phyloP scores from a whole-genome alignment of 768 basidiomycete genomes.

The Podaxis sp. region DNA sequence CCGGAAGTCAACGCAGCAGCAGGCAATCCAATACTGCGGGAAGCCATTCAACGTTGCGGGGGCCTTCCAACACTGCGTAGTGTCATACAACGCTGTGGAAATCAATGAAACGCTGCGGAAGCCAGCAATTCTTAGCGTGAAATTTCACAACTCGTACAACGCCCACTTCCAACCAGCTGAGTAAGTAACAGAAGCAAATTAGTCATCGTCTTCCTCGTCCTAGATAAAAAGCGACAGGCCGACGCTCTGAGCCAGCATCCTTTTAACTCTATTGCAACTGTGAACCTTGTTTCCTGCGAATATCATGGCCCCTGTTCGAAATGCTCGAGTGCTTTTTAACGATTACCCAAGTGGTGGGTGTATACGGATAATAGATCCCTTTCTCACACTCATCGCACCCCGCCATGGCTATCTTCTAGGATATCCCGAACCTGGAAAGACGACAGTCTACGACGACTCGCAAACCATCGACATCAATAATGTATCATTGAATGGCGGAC shows the following conservation, averaged over 20 bases:
- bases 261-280: too few species aligned
- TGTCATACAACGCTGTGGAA: too few species aligned
- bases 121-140: too few species aligned
- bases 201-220: background rate
- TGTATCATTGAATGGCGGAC: constrained; percentile 40
- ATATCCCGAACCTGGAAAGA: constrained; percentile 44
- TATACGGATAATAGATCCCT: background rate
- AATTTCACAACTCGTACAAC: too few species aligned
- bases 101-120: too few species aligned
- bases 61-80: too few species aligned
- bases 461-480: constrained; percentile 49
- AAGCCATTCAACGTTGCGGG: too few species aligned
- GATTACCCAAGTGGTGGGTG: constrained; percentile 23
- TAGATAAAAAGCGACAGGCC: background rate
- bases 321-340: constrained; percentile 28
- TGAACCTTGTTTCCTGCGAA: too few species aligned
- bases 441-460: constrained; percentile 41
- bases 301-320: constrained; percentile 22
- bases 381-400: background rate
- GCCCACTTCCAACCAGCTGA: background rate
- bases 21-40: too few species aligned
- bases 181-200: background rate
- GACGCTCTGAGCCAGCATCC: too few species aligned
- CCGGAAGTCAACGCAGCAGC: too few species aligned
- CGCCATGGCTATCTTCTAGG: constrained; percentile 18